Evolutionary conservation across 1,284 basidiomycete genomes (phyloP), one percentile per base, ranked within the genome.

Genomic region (Takashimella tepidaria): DNA sequence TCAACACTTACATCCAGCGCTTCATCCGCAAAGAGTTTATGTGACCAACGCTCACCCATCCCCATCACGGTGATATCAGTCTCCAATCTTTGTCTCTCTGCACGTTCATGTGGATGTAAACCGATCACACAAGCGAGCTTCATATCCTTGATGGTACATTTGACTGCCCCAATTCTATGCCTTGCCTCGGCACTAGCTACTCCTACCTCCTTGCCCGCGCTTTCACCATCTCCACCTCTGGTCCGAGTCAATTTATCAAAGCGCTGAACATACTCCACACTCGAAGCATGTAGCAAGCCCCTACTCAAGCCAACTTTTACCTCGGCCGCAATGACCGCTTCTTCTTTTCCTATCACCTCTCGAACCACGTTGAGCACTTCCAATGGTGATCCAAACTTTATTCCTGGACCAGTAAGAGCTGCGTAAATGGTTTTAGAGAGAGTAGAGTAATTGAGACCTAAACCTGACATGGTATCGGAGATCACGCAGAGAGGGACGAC

Each of bases 101-200:
- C 68, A 16, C 88, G 77, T 71, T 92, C 89, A 68, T 83, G 84
- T 2, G 81, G 77, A 63, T 89, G 84, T 46, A 92, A 78, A 0
- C 89, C 89, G 46, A 92, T 78, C 51, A 91, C 80, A 24, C 82
- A 79, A 20, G 80, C 78, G 45, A 83, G 80, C 24, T 78, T 73
- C 5, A 90, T 70, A 56, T 81, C 79, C 19, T 78, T 74, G 5
- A 88, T 58, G 11, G 41, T 50, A 41, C 58, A 58, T 37, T 41
- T 52, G 41, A 58, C 50, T 13, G 24, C 41, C 16, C 52, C 51
- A 41, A 42, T 47, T 44, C 50, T 20, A 11, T 20, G 1, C 40
- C 23, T 41, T 47, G 4, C 41, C 44, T 24, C 43, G n/a, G n/a
- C n/a, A n/a, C n/a, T n/a, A n/a, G n/a, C n/a, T n/a, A n/a, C n/a